Base-by-base conservation (phyloP, 192 early-diverging fungal genomes). In the Linnemannia zychae region DNA sequence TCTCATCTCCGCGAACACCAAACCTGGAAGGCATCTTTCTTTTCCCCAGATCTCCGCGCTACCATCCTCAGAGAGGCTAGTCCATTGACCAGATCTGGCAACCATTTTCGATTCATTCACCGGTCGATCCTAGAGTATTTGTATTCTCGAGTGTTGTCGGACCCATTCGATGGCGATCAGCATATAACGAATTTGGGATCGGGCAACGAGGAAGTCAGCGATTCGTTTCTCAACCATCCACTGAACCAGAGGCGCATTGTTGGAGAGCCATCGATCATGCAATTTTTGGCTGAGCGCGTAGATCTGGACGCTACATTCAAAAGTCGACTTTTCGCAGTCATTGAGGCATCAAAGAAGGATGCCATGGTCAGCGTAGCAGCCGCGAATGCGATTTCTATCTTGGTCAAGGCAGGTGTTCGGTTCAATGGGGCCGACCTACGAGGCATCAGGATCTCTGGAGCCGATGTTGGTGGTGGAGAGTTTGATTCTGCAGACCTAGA, bases 401-500 rank as follows among this genome's bases (percentile, higher is more conserved):
- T 67, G 65, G 65, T 67, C 31, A n/a, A 31, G 34, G 65, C 65
- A 15, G 28, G 34, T 11, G 65, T 67, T 33, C 65, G 65, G 34
- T 67, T 67, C 65, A 24, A 67, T 67, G 65, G 65, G n/a, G 65
- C n/a, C 28, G 65, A 67, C 34, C 34, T 67, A 16, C n/a, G 15
- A 31, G 60, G 60, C 31, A 63, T 63, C 31, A 17, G 60, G 31
- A 63, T 63, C 60, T 28, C 60, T 63, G 60, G 65, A 11, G 65
- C 65, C 12, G 65, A 67, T 67, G 28, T 67, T 12, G 9, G 24
- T 67, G 12, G 34, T 16, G 65, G 65, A 33, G 28, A 67, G 34
- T 67, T 67, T 34, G 65, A 67, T 34, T 67, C 65, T 67, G 34
- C 65, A 67, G 9, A 67, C 28, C 65, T 67, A 33, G 28, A 67